Evolutionary conservation across 1,284 basidiomycete genomes (phyloP), one percentile per base, ranked within the genome.

Genomic region (Pseudozyma hubeiensis): DNA sequence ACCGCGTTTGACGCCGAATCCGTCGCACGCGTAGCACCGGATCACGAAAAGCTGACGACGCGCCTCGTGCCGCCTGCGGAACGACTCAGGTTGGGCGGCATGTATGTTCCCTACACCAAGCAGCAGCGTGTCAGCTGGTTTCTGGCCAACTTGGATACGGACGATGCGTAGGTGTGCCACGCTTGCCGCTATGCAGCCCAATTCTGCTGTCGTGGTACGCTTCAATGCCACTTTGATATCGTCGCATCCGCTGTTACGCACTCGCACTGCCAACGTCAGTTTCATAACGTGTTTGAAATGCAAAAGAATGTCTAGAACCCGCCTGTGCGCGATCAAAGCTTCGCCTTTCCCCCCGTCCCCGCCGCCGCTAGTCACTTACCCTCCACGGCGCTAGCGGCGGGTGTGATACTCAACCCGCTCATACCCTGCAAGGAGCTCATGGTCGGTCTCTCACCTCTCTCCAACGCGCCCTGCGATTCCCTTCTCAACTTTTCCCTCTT

Each of bases 401-500:
- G 64, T 0, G 73, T 71, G 47, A 75, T 67, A 40, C 48, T 50
- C 13, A 75, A 41, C 7, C 51, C 56, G 5, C 33, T 46, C 73
- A 75, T 64, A 17, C 64, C 72, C 39, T 67, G 64, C 40, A 75
- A 43, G 3, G 39, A 29, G 19, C 24, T 39, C n/a, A 73, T 16
- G 0, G 44, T 51, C 5, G 73, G 68, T n/a, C 73, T 50, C 33
- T 75, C 73, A 4, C 68, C 62, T 9, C 68, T 45, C 34, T 75
- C 73, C 16, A 75, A 44, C 0, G 73, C 73, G 45, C 73, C 73
- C 40, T 75, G 73, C 31, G 35, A 45, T 30, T 75, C 73, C 8
- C 73, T 40, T 34, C 73, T 63, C 57, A 75, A 60, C 47, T 75
- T 75, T 29, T 75, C 68, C 41, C 68, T 47, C 43, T 71, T 75